These are phyloP conservation scores for Goffeauzyma gilvescens DNA, from an alignment of 768 basidiomycete genomes.

Conservation along the genomic window DNA sequence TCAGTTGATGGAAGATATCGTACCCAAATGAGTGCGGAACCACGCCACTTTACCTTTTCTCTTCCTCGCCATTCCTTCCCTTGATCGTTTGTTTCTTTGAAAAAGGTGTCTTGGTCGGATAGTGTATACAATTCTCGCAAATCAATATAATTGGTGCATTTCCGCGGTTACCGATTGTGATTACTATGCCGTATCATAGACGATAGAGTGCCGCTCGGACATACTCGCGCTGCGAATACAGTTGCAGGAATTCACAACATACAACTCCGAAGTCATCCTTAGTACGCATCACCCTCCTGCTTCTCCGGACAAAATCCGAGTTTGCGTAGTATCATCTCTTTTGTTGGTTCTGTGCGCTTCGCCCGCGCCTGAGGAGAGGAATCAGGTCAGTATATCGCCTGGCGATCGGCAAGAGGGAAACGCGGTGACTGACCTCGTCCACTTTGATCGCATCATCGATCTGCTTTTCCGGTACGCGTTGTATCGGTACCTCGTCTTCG, in stretches of 20 bases:
- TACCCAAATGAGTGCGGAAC: too few relatives aligned
- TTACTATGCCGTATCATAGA: too few relatives aligned
- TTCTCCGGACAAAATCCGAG: conserved; percentile 89
- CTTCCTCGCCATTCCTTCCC: too few relatives aligned
- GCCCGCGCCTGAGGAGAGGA: conserved; percentile 41
- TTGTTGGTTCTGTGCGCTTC: conserved; percentile 52
- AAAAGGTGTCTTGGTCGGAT: too few relatives aligned
- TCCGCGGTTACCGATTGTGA: too few relatives aligned
- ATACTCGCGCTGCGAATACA: too few relatives aligned
- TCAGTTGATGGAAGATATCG: not conserved
- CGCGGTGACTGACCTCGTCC: conserved; percentile 37
- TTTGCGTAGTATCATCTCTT: conserved; percentile 62
- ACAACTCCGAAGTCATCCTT: conserved; percentile 9
- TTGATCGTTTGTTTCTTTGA: too few relatives aligned
- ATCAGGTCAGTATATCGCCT: conserved; percentile 21
- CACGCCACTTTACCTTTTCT: too few relatives aligned
- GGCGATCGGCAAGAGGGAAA: not conserved
- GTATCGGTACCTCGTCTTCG: conserved; percentile 70
- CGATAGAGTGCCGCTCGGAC: too few relatives aligned
- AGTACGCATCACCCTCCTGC: conserved; percentile 91
- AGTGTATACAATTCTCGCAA: too few relatives aligned
- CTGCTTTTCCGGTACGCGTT: conserved; percentile 50
- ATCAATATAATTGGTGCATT: too few relatives aligned
- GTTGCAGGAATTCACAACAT: too few relatives aligned
- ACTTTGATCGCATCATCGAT: conserved; percentile 54